These are phyloP conservation scores for Backusella sp. DNA, from an alignment of 192 early-diverging fungal species.

Conservation along the genomic window DNA sequence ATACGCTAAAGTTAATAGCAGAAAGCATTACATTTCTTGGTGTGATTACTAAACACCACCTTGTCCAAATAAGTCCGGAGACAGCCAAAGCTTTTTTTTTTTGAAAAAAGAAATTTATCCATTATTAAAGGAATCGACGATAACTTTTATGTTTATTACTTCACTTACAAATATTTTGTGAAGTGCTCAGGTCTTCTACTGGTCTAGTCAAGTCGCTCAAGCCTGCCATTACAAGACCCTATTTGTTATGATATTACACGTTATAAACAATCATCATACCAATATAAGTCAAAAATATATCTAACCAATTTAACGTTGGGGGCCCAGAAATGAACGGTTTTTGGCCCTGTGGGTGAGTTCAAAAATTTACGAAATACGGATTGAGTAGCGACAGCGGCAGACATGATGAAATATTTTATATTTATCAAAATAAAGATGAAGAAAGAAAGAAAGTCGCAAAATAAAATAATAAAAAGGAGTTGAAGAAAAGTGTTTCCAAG, in stretches of 20 bases:
- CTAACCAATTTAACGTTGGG: conserved; percentile 85
- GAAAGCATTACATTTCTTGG: conserved; percentile 90
- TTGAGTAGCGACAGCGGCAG: conserved; percentile 39
- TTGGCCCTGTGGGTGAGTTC: conserved; percentile 79
- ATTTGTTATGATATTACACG: conserved; percentile 13
- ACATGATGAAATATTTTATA: background rate
- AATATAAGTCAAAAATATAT: background rate
- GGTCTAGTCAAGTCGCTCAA: conserved; percentile 85
- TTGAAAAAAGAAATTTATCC: background rate
- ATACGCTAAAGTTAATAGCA: conserved; percentile 91
- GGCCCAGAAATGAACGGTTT: conserved; percentile 99
- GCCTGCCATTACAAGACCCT: conserved; percentile 93
- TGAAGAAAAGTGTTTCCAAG: background rate
- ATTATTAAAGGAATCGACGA: background rate
- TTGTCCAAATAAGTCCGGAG: conserved; percentile 95
- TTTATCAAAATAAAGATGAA: background rate
- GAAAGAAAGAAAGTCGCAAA: background rate
- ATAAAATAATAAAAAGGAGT: conserved; percentile 1
- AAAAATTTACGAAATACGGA: conserved; percentile 71
- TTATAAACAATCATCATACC: background rate
- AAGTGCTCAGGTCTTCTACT: conserved; percentile 82
- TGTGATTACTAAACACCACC: conserved; percentile 91
- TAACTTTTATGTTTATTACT: background rate
- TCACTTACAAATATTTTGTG: conserved; percentile 68
- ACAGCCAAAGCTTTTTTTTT: conserved; percentile 72